phyloP scores from a whole-genome alignment of 345 rosid species.

The Pistacia atlantica region DNA sequence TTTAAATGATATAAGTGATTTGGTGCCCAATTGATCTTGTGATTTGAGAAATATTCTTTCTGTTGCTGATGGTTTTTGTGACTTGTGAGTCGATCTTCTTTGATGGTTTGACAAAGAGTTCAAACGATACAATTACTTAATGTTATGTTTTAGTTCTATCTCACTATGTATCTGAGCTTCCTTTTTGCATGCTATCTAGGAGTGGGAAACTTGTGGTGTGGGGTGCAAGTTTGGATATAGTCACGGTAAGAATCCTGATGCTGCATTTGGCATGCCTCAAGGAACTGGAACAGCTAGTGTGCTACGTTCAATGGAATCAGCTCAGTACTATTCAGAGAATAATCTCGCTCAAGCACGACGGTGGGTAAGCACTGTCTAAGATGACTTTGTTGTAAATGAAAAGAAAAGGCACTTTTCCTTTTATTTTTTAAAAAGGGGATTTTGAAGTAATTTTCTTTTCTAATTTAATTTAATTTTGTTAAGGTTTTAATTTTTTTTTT shows the following conservation, averaged over 20 bases:
- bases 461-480: too few relatives aligned
- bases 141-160: constrained; percentile 2
- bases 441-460: not conserved
- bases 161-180: constrained; percentile 9
- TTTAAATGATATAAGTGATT: not conserved
- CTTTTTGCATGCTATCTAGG: constrained; percentile 43
- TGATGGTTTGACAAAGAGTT: constrained; percentile 2
- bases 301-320: constrained; percentile 92
- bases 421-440: not conserved
- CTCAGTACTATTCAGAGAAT: constrained; percentile 76
- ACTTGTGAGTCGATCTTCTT: constrained; percentile 7
- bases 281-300: constrained; percentile 47
- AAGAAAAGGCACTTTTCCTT: not conserved
- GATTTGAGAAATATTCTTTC: constrained; percentile 6
- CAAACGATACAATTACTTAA: not conserved
- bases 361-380: constrained; percentile 90
- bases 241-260: constrained; percentile 57
- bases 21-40: not conserved
- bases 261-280: constrained; percentile 54
- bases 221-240: constrained; percentile 66
- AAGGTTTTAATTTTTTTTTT: too few relatives aligned
- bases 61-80: not conserved
- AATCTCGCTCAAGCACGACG: constrained; percentile 79
- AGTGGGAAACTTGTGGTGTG: constrained; percentile 61
- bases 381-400: constrained; percentile 26